Evolutionary conservation across 2,329 filamentous ascomycete genomes (phyloP), one percentile per base, ranked within the genome.

Genomic region (Xylaria sp.): DNA sequence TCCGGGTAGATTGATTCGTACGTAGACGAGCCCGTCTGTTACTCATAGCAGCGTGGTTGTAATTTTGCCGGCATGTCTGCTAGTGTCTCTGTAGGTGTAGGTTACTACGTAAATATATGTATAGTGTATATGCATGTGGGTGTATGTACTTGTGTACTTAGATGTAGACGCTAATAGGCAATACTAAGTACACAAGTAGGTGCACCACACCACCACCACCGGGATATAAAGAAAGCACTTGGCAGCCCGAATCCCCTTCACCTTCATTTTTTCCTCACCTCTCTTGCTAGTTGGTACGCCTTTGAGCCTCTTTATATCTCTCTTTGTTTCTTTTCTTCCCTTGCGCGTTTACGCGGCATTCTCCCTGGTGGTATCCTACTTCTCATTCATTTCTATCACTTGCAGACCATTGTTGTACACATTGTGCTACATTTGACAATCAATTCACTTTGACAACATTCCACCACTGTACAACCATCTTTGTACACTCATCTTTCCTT

Each of bases 401-500:
- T 42, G 69, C 60, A 59, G 21, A 63, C 50, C 66, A 59, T 69
- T 58, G 27, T 65, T 65, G 59, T 18, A 66, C 59, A 51, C 18
- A 47, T 70, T 69, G 66, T 68, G 65, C 69, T 16, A 60, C 29
- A 8, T 18, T n/a, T 37, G 55, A 60, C 47, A 35, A 35, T 35
- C 40, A 53, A 23, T 8, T 13, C 51, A 58, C 51, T 64, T 55
- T 61, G 48, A 61, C 59, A 42, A 47, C n/a, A n/a, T 25, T 16
- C 27, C 18, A 48, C n/a, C 51, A 68, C 51, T 68, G 32, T 35
- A 35, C 32, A 35, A 9, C 32, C 32, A 10, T 18, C 62, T 66
- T 65, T 69, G 66, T 69, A 23, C 58, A 58, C 57, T 64, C 51
- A 16, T 35, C 65, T 44, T 65, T 64, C 67, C 60, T 69, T 69